A percentile compares a stretch with the other conserved stretches of the same genome.
These are phyloP conservation scores for Penicillium crustosum DNA, from an alignment of 2,329 filamentous ascomycete species.

Conservation along the genomic window DNA sequence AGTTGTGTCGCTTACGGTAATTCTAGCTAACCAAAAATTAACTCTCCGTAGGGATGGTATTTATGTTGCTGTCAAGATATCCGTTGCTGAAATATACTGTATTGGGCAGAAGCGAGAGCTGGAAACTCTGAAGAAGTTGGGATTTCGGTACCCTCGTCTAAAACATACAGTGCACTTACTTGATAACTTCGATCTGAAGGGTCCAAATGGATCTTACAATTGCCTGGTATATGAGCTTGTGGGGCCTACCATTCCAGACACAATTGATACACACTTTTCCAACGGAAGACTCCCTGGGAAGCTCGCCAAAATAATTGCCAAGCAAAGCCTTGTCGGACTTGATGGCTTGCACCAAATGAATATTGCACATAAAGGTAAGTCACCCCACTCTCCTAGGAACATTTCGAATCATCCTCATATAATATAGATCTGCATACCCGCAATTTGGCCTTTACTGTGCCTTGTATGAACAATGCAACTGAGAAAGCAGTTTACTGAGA, in stretches of 20 bases:
- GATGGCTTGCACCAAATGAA: conserved; percentile 41
- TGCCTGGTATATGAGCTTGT: conserved; percentile 48
- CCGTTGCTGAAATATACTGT: conserved; percentile 15
- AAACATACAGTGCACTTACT: conserved; percentile 38
- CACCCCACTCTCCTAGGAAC: background rate
- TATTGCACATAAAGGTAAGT: conserved; percentile 43
- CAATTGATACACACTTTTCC: conserved; percentile 37
- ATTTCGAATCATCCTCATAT: conserved; percentile 5
- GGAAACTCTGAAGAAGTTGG: conserved; percentile 14
- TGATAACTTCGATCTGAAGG: conserved; percentile 40
- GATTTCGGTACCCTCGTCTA: conserved; percentile 15
- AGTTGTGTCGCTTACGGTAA: background rate
- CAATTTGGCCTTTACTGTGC: conserved; percentile 30
- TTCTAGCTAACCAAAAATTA: conserved; percentile 17
- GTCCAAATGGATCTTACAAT: conserved; percentile 49
- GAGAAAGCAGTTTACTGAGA: conserved; percentile 23
- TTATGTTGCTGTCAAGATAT: conserved; percentile 31
- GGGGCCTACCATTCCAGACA: conserved; percentile 41
- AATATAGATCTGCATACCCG: conserved; percentile 30
- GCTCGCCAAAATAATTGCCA: conserved; percentile 46
- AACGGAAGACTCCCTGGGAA: conserved; percentile 40
- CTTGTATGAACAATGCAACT: conserved; percentile 12
- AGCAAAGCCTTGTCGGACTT: conserved; percentile 42
- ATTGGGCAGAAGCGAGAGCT: conserved; percentile 19
- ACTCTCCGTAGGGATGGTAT: conserved; percentile 13